Base-by-base conservation (phyloP, 495 filamentous ascomycete species). In the Cryomyces minteri region DNA sequence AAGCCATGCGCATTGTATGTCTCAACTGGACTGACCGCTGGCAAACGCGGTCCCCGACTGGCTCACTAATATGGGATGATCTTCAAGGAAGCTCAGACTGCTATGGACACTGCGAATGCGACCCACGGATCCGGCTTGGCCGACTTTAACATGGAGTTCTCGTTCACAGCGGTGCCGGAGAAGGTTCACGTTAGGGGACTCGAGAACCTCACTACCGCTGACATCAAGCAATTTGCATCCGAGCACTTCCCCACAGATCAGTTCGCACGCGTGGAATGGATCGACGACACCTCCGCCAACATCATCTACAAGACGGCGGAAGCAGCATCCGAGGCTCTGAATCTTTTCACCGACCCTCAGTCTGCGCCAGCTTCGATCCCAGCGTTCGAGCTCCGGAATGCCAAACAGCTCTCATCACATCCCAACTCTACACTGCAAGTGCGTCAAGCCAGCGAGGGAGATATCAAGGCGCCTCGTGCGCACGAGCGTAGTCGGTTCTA, bases 241-340 rank as follows among this genome's bases (percentile, higher is more conserved):
- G 72, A 82, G 44, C 73, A 87, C 58, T 83, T 75, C 54, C 54
- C 69, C 10, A 51, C 60, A 4, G 63, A 71, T 10, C 51, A 56
- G 5, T 71, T 80, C 31, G 56, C 65, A 25, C 71, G 73, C 14
- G 64, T 95, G 51, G 84, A 95, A 62, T 98, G 90, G 90, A 88
- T 98, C 49, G 82, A 98, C 54, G 90, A 98, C 58, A 80, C 74
- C 12, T 90, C 87, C 0, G 84, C 85, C 48, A 95, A 94, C 52
- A 58, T 94, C 32, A 56, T 88, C 39, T 98, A 86, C 66, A 66
- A 70, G 30, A 72, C 68, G 28, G 62, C 80, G 14, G 74, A 79
- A n/a, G 56, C 70, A n/a, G 88, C 88, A 0, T 53, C 70, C 2
- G 67, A 74, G 42, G 88, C 86, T 10, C 70, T 98, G n/a, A 55